Percentiles rank a stretch among this genome's conserved stretches.
These are phyloP conservation scores for Aspergillus olivimuriae DNA, from an alignment of 495 filamentous ascomycete species.

Conservation along the genomic window DNA sequence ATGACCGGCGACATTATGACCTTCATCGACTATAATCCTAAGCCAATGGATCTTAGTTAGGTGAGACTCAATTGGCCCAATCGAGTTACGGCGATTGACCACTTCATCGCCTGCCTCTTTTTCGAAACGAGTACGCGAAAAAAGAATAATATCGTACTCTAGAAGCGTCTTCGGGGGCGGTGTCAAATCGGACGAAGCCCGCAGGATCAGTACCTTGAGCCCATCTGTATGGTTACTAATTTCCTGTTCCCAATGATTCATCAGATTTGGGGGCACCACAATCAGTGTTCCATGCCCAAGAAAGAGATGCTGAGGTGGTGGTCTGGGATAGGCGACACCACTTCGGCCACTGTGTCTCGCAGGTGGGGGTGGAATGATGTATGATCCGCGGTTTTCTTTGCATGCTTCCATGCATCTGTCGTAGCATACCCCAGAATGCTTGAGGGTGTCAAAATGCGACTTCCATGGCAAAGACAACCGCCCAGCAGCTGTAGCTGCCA, in stretches of 20 bases:
- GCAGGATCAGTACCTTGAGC: slow-evolving; percentile 58
- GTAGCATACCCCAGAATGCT: slow-evolving; percentile 30
- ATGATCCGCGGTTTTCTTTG: slow-evolving; percentile 44
- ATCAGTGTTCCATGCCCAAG: slow-evolving; percentile 61
- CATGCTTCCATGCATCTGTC: slow-evolving; percentile 50
- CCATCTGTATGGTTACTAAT: slow-evolving; percentile 62
- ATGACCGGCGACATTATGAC: slow-evolving; percentile 65
- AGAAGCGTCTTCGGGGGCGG: slow-evolving; percentile 55
- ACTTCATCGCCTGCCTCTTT: slow-evolving; percentile 40
- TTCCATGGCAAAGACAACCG: slow-evolving; percentile 66
- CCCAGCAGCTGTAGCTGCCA: slow-evolving; percentile 65
- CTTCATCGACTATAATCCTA: slow-evolving; percentile 86
- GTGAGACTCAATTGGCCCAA: slow-evolving; percentile 43
- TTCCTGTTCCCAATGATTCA: slow-evolving; percentile 52
- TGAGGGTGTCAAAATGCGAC: slow-evolving; percentile 41
- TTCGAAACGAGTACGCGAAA: slow-evolving; percentile 70
- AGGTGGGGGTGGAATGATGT: slow-evolving; percentile 44
- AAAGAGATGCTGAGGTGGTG: slow-evolving; percentile 44
- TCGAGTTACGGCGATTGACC: slow-evolving; percentile 26
- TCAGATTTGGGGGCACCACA: slow-evolving; percentile 46
- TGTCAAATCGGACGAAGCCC: slow-evolving; percentile 41
- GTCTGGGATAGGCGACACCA: slow-evolving; percentile 33
- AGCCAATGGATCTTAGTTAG: slow-evolving; percentile 73
- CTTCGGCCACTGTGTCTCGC: slow-evolving; percentile 36
- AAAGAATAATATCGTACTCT: slow-evolving; percentile 71